Evolutionary conservation across 108 stramenopile species (phyloP).

Genomic region (Mayamaea pseudoterrestris): DNA sequence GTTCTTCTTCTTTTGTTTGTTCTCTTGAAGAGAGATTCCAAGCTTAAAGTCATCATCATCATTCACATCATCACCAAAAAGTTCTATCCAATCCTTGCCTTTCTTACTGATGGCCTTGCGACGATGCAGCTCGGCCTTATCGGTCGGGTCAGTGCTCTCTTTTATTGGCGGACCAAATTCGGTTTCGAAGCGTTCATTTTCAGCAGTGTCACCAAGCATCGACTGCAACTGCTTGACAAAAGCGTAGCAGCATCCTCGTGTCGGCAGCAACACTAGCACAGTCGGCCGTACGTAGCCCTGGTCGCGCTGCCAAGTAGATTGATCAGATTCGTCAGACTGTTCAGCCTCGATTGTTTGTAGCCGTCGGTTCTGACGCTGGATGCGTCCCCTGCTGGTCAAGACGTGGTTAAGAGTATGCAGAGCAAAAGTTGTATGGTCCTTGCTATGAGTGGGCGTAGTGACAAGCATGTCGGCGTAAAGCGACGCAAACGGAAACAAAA

Average conservation of each 20-base stretch:
- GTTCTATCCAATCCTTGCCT: constrained; percentile 77
- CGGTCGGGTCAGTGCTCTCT: constrained; percentile 24
- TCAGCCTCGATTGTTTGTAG: constrained; percentile 18
- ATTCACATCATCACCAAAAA: constrained; percentile 82
- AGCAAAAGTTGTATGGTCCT: too few species aligned
- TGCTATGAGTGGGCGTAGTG: too few species aligned
- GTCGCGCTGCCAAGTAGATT: constrained; percentile 40
- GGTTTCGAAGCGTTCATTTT: constrained; percentile 38
- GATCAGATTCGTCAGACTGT: constrained; percentile 17
- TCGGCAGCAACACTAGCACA: constrained; percentile 70
- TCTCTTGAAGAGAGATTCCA: constrained; percentile 51
- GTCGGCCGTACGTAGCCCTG: constrained; percentile 83
- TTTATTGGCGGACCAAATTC: constrained; percentile 45
- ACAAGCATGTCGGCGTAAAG: too few species aligned
- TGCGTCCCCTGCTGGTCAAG: constrained; percentile 40
- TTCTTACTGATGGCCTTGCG: constrained; percentile 48
- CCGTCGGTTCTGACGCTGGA: constrained; percentile 51
- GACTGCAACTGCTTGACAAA: constrained; percentile 53
- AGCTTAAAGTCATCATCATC: constrained; percentile 92
- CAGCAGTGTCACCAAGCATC: constrained; percentile 23
- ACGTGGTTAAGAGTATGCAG: constrained; percentile 76
- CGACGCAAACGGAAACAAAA: too few species aligned
- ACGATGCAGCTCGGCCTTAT: constrained; percentile 14
- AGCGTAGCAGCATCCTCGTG: constrained; percentile 51
- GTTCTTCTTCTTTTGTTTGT: constrained; percentile 24